Conservation (phyloP, 2,329 filamentous ascomycete genomes). For the Microsporum canis region DNA sequence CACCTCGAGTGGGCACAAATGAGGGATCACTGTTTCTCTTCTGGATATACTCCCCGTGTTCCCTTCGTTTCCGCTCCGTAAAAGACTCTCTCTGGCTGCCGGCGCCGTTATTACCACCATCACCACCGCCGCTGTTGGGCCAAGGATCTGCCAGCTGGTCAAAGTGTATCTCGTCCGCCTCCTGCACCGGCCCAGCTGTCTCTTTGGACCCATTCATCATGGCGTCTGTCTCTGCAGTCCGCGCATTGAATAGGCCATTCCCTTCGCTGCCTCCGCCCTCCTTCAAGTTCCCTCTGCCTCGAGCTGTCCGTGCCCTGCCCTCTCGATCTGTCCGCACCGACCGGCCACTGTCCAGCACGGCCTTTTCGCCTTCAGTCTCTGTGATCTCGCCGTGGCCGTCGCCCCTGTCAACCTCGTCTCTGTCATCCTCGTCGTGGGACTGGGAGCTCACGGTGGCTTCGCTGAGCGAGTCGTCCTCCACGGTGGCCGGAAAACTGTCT, state of each 20-base stretch:
- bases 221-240: constrained; percentile 46
- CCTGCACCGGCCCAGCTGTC: constrained; percentile 28
- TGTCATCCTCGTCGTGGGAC: constrained; percentile 46
- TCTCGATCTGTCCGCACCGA: constrained; percentile 11
- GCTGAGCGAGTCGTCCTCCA: constrained; percentile 53
- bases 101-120: constrained; percentile 12
- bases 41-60: constrained; percentile 84
- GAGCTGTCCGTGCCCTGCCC: constrained; percentile 14
- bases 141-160: constrained; percentile 32
- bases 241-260: constrained; percentile 23
- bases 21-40: constrained; percentile 80
- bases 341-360: neutral
- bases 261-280: constrained; percentile 7
- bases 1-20: constrained; percentile 86
- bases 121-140: neutral
- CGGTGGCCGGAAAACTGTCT: constrained; percentile 38
- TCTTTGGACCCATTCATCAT: constrained; percentile 51
- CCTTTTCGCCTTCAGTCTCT: neutral
- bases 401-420: constrained; percentile 49
- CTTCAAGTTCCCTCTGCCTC: constrained; percentile 12
- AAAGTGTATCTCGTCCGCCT: constrained; percentile 41
- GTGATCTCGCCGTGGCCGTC: neutral
- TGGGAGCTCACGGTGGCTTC: constrained; percentile 49
- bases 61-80: constrained; percentile 62
- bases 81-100: constrained; percentile 42